Evolutionary conservation across 2,329 filamentous ascomycete genomes (phyloP), one percentile per base, ranked within the genome.

Genomic region (Juglanconis sp.): DNA sequence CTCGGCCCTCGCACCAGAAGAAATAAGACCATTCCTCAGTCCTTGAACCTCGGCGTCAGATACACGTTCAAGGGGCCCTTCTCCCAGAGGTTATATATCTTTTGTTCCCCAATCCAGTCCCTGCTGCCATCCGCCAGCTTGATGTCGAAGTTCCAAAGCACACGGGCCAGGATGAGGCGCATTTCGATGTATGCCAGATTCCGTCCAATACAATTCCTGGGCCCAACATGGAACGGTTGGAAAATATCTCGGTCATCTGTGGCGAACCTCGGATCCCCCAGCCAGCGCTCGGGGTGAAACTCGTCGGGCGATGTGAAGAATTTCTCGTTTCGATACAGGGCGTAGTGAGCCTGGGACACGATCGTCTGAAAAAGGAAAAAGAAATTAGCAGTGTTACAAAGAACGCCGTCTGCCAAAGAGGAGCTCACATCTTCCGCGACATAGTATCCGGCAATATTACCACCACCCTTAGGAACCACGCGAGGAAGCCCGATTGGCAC

Each of bases 131-230:
- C 63, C 3, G 64, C 61, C 9, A 73, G 57, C 13, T 57, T 52
- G 48, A 74, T 38, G 42, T 75, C 71, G 50, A 75, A 76, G 32
- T 71, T 71, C 56, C 68, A 74, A 4, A 75, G 55, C 4, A 75
- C 40, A 5, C 66, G 65, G 9, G 72, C 69, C 7, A 75, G 61
- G 17, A 74, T 71, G 8, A 73, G 55, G 24, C 73, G 68, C 70
- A 75, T 73, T 62, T 76, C 73, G 32, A 66, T 67, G 48, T 72
- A 72, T 17, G 73, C 73, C 9, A 75, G 67, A 54, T 73, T 73
- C 52, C 66, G 63, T 1, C 72, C 72, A 40, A 74, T 59, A 35
- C 72, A 74, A 31, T 71, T 70, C 32, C 72, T 54, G 13, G 72
- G 68, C 2, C 73, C 71, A 10, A 69, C 34, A 4, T 65, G 61